Percentiles rank a stretch among this genome's conserved stretches.
These are phyloP conservation scores for Pseudoscleropodium purum DNA, from an alignment of 225 moss, liverwort and hornwort genomes.

Conservation along the genomic window DNA sequence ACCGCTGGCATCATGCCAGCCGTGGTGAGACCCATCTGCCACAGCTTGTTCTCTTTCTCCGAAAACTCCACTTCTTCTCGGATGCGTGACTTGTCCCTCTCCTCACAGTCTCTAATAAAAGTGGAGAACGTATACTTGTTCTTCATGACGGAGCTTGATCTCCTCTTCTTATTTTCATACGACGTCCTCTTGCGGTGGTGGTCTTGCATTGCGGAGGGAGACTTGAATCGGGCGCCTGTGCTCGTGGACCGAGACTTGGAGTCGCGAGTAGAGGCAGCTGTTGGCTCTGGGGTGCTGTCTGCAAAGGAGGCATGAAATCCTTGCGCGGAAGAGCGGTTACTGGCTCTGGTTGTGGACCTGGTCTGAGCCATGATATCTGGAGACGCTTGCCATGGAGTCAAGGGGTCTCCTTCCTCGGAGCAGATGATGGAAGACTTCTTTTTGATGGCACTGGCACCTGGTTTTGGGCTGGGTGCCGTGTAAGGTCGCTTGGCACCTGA, in stretches of 20 bases:
- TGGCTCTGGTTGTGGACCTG: conserved; percentile 18
- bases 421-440: conserved; percentile 12
- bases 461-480: conserved; percentile 20
- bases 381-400: conserved; percentile 32
- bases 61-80: conserved; percentile 50
- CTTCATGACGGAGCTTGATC: conserved; percentile 1
- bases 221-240: conserved; percentile 37
- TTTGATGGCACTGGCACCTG: background rate
- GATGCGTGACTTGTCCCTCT: conserved; percentile 29
- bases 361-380: background rate
- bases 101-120: conserved; percentile 48
- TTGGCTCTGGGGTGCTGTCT: conserved; percentile 6
- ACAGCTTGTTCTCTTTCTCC: conserved; percentile 68
- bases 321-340: conserved; percentile 26
- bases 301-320: conserved; percentile 24
- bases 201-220: conserved; percentile 17
- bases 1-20: conserved; percentile 47
- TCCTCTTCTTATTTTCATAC: conserved; percentile 2
- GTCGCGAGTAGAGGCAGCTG: background rate
- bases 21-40: conserved; percentile 59
- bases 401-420: conserved; percentile 28
- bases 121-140: conserved; percentile 52
- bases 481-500: conserved; percentile 29
- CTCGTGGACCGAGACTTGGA: background rate
- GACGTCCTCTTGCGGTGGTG: conserved; percentile 2